Conservation (phyloP, 1,139 yeast species). For the Magnusiomyces suaveolens region DNA sequence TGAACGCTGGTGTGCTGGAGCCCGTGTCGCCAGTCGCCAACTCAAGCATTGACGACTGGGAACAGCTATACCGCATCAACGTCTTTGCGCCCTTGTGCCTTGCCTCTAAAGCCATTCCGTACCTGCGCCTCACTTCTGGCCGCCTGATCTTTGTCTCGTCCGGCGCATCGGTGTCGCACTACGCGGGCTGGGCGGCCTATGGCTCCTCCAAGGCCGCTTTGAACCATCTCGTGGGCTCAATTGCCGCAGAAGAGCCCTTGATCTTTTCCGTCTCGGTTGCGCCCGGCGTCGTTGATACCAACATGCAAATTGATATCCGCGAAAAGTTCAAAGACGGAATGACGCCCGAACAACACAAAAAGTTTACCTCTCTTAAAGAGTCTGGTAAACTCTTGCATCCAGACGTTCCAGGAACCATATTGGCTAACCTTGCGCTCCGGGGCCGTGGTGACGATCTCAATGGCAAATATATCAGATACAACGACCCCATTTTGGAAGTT, state of each 20-base stretch:
- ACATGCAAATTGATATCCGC: conserved; percentile 74
- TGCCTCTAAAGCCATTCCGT: conserved; percentile 47
- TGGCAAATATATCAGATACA: conserved; percentile 58
- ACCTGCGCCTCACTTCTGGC: conserved; percentile 49
- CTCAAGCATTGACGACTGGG: conserved; percentile 51
- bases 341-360: conserved; percentile 46
- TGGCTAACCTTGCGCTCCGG: conserved; percentile 49
- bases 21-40: conserved; percentile 56
- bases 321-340: conserved; percentile 39
- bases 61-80: conserved; percentile 59
- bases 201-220: conserved; percentile 86
- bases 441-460: conserved; percentile 42
- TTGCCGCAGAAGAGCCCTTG: conserved; percentile 57
- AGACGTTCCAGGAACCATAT: conserved; percentile 58
- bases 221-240: conserved; percentile 57
- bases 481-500: conserved; percentile 33
- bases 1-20: conserved; percentile 82
- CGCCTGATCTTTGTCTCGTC: conserved; percentile 68
- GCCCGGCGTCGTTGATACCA: conserved; percentile 89
- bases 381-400: conserved; percentile 52
- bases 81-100: conserved; percentile 66
- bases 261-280: conserved; percentile 62
- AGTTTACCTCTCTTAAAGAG: conserved; percentile 52
- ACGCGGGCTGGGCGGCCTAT: conserved; percentile 79
- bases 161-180: conserved; percentile 62